Evolutionary conservation across 2,329 filamentous ascomycete genomes (phyloP).

Genomic region (Claviceps maximensis): DNA sequence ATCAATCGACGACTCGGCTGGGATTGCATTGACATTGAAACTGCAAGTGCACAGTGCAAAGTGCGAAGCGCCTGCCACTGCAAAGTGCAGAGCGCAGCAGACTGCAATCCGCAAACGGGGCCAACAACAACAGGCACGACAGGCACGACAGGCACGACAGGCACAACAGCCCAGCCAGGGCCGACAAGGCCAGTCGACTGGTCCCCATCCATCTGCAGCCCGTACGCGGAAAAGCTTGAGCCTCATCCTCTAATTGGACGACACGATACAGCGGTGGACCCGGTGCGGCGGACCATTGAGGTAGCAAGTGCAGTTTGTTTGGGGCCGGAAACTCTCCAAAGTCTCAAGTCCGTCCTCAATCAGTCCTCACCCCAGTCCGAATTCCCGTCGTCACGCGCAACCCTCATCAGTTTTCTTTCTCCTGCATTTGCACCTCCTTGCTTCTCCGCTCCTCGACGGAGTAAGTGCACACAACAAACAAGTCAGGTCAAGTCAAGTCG

Average conservation of each 20-base stretch:
- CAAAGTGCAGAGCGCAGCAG: too few species aligned
- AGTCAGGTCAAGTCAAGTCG: neutral
- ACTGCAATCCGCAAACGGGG: neutral
- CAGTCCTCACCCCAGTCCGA: neutral
- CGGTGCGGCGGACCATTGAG: slow-evolving; percentile 7
- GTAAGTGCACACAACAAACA: too few species aligned
- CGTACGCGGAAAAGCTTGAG: slow-evolving; percentile 20
- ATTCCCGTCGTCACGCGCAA: slow-evolving; percentile 2
- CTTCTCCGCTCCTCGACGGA: neutral
- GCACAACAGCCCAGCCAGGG: too few species aligned
- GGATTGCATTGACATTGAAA: too few species aligned
- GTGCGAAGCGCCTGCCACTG: neutral
- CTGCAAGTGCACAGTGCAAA: neutral
- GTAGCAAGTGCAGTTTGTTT: neutral
- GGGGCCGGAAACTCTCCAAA: neutral
- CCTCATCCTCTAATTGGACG: slow-evolving; percentile 22
- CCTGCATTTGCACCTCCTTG: neutral
- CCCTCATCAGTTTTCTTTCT: neutral
- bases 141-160: neutral
- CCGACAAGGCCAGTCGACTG: neutral
- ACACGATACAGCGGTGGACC: slow-evolving; percentile 3
- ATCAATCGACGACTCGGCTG: neutral
- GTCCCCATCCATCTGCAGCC: neutral
- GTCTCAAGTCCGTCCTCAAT: neutral
- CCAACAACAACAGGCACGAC: neutral